These are phyloP conservation scores for Luzula sylvatica DNA, from an alignment of 176 grass and related monocot species.

Conservation along the genomic window DNA sequence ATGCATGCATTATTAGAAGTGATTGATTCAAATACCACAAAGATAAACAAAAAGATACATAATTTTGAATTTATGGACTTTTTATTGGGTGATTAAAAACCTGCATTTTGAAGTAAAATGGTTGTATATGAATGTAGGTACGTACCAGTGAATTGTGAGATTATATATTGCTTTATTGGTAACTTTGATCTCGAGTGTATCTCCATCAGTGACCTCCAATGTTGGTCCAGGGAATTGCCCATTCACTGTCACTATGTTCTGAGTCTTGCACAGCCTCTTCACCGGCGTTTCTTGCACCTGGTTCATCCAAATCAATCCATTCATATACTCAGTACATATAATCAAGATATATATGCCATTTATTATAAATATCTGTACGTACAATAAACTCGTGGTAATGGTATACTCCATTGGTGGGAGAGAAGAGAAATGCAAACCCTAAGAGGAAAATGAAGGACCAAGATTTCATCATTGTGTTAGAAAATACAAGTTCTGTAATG, in stretches of 20 bases:
- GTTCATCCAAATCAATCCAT: neutral
- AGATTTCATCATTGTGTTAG: neutral
- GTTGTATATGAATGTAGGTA: too few species aligned
- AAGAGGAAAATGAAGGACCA: neutral
- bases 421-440: constrained; percentile 14
- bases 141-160: constrained; percentile 58
- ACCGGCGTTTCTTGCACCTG: constrained; percentile 58
- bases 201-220: constrained; percentile 56
- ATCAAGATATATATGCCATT: neutral
- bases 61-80: too few species aligned
- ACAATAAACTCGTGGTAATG: constrained; percentile 77
- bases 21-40: too few species aligned
- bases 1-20: neutral
- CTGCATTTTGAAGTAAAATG: too few species aligned
- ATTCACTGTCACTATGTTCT: constrained; percentile 55
- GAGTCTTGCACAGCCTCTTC: constrained; percentile 66
- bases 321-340: neutral
- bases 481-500: constrained; percentile 1
- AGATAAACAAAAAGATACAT: too few species aligned
- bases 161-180: constrained; percentile 57
- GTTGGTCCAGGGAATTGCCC: constrained; percentile 76
- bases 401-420: constrained; percentile 26
- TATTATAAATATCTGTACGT: neutral
- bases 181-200: constrained; percentile 40
- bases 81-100: too few species aligned